Evolutionary conservation across 306 rosid genomes (phyloP).

Genomic region (Pyrus communis): DNA sequence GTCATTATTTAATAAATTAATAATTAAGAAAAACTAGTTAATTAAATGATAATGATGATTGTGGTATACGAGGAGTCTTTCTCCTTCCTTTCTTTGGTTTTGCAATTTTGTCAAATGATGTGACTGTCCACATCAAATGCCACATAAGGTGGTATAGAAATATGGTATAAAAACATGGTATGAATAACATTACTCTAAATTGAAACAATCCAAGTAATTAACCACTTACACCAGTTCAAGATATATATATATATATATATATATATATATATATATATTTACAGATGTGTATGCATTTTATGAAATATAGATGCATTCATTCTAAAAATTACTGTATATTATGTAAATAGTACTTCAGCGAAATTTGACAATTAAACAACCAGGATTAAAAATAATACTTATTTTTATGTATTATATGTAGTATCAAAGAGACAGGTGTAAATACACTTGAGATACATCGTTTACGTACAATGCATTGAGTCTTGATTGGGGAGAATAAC

Average conservation of each 20-base stretch:
- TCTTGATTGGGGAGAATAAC: not conserved
- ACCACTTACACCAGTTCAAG: not conserved
- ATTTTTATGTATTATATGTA: not conserved
- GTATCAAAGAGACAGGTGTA: not conserved
- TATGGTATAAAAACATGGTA: too few species aligned
- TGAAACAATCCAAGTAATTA: not conserved
- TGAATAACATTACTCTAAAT: not conserved
- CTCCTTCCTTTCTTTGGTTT: too few species aligned
- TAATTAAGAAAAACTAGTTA: too few species aligned
- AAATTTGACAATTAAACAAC: not conserved
- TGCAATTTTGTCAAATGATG: too few species aligned
- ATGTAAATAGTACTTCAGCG: not conserved
- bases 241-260: too few species aligned
- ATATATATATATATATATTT: too few species aligned
- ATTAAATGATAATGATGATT: too few species aligned
- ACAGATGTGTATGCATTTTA: not conserved
- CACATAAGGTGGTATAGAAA: too few species aligned
- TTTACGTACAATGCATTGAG: too few species aligned
- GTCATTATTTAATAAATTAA: too few species aligned
- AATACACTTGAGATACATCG: not conserved
- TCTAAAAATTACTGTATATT: not conserved
- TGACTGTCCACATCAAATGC: too few species aligned
- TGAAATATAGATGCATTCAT: not conserved
- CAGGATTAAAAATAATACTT: not conserved
- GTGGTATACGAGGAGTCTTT: too few species aligned